Evolutionary conservation across 176 grass and related monocot genomes (phyloP).

Genomic region (Oropetium thomaeum): DNA sequence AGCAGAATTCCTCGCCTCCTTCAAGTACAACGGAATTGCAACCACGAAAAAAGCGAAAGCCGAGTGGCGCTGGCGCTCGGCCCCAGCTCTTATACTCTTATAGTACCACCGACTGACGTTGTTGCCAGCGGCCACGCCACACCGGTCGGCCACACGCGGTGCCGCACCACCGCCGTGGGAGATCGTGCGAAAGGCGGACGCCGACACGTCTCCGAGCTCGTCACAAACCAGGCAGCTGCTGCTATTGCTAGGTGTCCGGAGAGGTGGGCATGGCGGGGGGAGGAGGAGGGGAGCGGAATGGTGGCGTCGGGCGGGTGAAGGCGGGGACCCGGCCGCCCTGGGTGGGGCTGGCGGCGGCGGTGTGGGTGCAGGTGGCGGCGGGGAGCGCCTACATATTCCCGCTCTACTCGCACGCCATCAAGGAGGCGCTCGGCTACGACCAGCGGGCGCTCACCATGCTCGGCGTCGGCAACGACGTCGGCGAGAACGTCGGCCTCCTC

Average conservation of each 20-base stretch:
- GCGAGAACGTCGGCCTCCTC: conserved; percentile 83
- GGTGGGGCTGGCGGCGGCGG: conserved; percentile 85
- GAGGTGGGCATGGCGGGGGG: conserved; percentile 11
- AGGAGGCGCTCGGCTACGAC: conserved; percentile 60
- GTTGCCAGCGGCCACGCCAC: conserved; percentile 2
- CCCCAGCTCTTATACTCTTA: not conserved
- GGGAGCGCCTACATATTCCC: conserved; percentile 84
- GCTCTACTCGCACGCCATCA: conserved; percentile 77
- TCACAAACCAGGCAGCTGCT: not conserved
- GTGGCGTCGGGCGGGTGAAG: conserved; percentile 46
- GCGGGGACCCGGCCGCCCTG: conserved; percentile 78
- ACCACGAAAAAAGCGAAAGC: not conserved
- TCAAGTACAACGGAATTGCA: not conserved
- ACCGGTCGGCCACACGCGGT: not conserved
- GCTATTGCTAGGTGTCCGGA: not conserved
- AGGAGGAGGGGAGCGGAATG: not conserved
- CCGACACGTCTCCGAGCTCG: not conserved
- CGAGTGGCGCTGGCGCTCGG: not conserved
- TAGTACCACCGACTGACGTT: not conserved
- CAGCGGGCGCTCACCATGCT: conserved; percentile 80
- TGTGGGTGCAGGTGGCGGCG: conserved; percentile 89
- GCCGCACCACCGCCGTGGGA: not conserved
- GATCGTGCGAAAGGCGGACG: not conserved
- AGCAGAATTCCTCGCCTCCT: not conserved
- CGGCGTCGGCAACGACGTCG: conserved; percentile 86